Conservation (phyloP, 1,139 yeast species). For the Lodderomyces beijingensis region DNA sequence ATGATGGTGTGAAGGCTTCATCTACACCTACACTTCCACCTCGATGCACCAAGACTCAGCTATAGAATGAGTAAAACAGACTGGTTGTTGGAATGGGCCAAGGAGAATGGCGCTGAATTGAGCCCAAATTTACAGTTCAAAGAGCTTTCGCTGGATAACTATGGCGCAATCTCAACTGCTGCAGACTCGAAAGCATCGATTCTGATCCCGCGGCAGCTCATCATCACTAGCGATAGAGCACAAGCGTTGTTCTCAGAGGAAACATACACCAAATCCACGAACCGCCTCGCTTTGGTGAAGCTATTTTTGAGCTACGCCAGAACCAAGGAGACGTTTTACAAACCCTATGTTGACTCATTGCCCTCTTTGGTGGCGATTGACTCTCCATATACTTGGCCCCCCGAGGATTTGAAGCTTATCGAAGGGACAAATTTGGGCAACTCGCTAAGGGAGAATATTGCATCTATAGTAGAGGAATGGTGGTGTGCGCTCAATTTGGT, state of each 20-base stretch:
- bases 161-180: constrained; percentile 30
- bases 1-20: too few species aligned
- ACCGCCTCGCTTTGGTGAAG: constrained; percentile 44
- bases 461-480: constrained; percentile 48
- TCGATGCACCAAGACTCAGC: too few species aligned
- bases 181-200: constrained; percentile 17
- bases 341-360: constrained; percentile 54
- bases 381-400: constrained; percentile 63
- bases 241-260: constrained; percentile 28
- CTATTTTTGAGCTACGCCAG: constrained; percentile 42
- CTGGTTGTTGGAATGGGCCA: constrained; percentile 47
- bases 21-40: too few species aligned
- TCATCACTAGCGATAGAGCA: constrained; percentile 44
- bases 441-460: constrained; percentile 33
- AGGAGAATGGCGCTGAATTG: constrained; percentile 42
- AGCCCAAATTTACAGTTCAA: constrained; percentile 21
- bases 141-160: constrained; percentile 24
- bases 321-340: constrained; percentile 19
- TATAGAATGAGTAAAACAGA: constrained; percentile 6
- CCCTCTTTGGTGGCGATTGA: constrained; percentile 48
- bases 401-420: constrained; percentile 45
- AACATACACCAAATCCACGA: constrained; percentile 18
- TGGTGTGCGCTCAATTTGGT: constrained; percentile 35
- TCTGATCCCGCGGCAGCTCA: constrained; percentile 33
- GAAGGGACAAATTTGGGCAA: constrained; percentile 56